Base-by-base conservation (phyloP, 495 filamentous ascomycete genomes). In the Talaromyces proteolyticus region DNA sequence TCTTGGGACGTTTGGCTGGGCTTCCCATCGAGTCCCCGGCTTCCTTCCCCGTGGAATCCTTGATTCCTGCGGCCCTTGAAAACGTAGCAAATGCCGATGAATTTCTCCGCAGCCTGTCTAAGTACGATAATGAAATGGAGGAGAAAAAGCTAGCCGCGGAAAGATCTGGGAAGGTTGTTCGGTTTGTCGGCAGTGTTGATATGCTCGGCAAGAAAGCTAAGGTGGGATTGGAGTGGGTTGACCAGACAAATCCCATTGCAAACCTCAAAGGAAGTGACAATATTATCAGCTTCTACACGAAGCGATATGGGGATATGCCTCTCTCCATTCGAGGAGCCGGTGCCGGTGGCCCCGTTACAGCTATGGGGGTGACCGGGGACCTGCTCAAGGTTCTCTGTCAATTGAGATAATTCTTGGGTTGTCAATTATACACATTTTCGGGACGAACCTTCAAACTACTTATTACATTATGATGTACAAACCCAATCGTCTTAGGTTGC, bases 261-360 rank as follows among this genome's bases (percentile, higher is more conserved):
- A 86, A 86, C 25, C 73, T 97, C 50, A 94, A 95, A 75, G 93
- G 93, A 34, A 96, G 90, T 67, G 93, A 96, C 63, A 97, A 97
- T 73, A 92, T 96, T 62, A 93, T 98, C 60, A 93, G 83, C 76
- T 95, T 98, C 77, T 95, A 93, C 68, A 96, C 93, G 40, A 85
- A 91, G 74, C 80, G 93, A 57, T 97, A 98, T 62, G 89, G 89
- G 34, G 74, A 72, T 51, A 94, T 90, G 63, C 88, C 93, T 10
- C 69, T 96, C 48, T 93, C 96, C 61, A 82, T 98, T 42, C 91
- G 95, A 74, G 93, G 93, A 50, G 91, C 91, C 26, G 93, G 91
- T 46, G 93, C 93, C 47, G 93, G 93, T 57, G 90, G 86, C 38
- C 91, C 95, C 23, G 90, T 96, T 29, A 97, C 93, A 26, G 93